These are phyloP conservation scores for Blastobotrys ciferrii DNA, from an alignment of 1,139 yeast species.

Conservation along the genomic window DNA sequence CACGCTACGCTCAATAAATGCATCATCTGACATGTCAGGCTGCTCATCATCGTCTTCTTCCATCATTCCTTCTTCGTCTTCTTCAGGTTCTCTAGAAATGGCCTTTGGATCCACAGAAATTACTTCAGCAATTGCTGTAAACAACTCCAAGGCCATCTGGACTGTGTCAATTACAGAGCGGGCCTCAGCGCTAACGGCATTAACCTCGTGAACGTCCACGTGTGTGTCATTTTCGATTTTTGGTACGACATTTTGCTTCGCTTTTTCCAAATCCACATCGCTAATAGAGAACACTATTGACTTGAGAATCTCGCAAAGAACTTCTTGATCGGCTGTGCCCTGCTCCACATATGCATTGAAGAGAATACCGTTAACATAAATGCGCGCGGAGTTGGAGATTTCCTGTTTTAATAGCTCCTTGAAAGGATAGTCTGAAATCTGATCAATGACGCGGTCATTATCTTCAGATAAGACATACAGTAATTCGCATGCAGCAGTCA, in stretches of 20 bases:
- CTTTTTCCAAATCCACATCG: slow-evolving; percentile 44
- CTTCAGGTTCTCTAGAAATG: slow-evolving; percentile 18
- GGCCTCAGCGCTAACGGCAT: slow-evolving; percentile 46
- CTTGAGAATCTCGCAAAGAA: slow-evolving; percentile 25
- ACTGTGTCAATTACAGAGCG: slow-evolving; percentile 56
- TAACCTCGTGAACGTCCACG: slow-evolving; percentile 40
- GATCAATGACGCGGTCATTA: slow-evolving; percentile 23
- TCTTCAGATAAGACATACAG: slow-evolving; percentile 30
- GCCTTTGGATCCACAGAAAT: slow-evolving; percentile 39
- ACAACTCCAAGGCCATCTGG: slow-evolving; percentile 69
- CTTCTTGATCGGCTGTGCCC: slow-evolving; percentile 19
- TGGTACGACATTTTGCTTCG: slow-evolving; percentile 40
- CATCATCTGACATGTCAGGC: slow-evolving; percentile 14
- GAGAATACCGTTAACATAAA: slow-evolving; percentile 29
- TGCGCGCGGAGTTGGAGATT: slow-evolving; percentile 23
- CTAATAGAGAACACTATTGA: slow-evolving; percentile 26
- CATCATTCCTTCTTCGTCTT: slow-evolving; percentile 22
- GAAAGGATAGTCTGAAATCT: slow-evolving; percentile 15
- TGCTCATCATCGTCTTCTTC: slow-evolving; percentile 19
- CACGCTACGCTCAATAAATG: not conserved
- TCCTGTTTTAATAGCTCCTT: slow-evolving; percentile 15
- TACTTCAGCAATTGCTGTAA: slow-evolving; percentile 70
- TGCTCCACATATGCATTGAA: slow-evolving; percentile 26
- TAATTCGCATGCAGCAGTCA: slow-evolving; percentile 26
- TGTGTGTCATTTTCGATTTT: slow-evolving; percentile 44